A percentile compares a stretch with the other conserved stretches of the same genome.
phyloP scores from a whole-genome alignment of 2,329 filamentous ascomycete genomes.

The Piedraia hortae region DNA sequence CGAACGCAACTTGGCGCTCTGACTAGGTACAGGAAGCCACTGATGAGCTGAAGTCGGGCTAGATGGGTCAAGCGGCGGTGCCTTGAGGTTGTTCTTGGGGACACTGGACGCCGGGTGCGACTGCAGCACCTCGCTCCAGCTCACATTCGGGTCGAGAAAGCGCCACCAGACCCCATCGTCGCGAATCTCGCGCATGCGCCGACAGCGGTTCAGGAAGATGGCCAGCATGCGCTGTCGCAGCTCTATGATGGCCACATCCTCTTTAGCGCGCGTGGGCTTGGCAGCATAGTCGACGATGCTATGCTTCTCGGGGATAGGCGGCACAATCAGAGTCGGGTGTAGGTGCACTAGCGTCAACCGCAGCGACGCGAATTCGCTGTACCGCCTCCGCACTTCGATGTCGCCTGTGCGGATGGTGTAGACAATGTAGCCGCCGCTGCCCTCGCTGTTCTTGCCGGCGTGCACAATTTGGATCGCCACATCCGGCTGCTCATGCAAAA shows the following conservation, averaged over 20 bases:
- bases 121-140: slow-evolving; percentile 87
- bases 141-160: slow-evolving; percentile 90
- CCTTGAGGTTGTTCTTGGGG: slow-evolving; percentile 80
- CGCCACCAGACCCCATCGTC: slow-evolving; percentile 94
- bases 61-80: slow-evolving; percentile 83
- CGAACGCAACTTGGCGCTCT: slow-evolving; percentile 59
- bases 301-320: slow-evolving; percentile 94
- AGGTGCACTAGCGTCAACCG: slow-evolving; percentile 68
- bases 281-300: slow-evolving; percentile 96
- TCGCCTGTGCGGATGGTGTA: slow-evolving; percentile 93
- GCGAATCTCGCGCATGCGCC: slow-evolving; percentile 71
- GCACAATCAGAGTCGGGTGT: slow-evolving; percentile 84
- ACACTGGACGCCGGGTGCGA: slow-evolving; percentile 75
- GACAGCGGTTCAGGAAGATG: slow-evolving; percentile 82
- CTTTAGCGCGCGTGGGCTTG: slow-evolving; percentile 91
- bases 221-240: slow-evolving; percentile 87
- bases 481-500: slow-evolving; percentile 81
- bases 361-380: slow-evolving; percentile 87
- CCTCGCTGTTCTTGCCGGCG: slow-evolving; percentile 83
- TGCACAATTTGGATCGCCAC: slow-evolving; percentile 77
- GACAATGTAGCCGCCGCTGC: slow-evolving; percentile 77
- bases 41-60: slow-evolving; percentile 68
- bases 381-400: slow-evolving; percentile 76
- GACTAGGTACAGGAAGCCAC: slow-evolving; percentile 62
- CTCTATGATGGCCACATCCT: slow-evolving; percentile 91